Evolutionary conservation across 225 moss, liverwort and hornwort genomes (phyloP).

Genomic region (Sphagnum contortum): DNA sequence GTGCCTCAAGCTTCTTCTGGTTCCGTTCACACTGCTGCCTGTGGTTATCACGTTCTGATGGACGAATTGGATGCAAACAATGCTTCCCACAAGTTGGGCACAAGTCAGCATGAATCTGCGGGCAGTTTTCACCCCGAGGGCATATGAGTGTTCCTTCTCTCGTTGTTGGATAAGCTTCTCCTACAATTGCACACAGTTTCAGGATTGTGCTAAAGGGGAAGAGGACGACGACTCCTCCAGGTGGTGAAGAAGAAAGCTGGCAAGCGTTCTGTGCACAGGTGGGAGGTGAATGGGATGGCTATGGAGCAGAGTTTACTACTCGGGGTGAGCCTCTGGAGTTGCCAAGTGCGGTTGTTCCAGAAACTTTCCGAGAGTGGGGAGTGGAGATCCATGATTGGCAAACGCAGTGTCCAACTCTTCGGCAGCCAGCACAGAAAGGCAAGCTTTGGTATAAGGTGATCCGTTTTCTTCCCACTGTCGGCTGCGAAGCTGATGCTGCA

Average conservation of each 20-base stretch:
- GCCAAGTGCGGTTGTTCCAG: slow-evolving; percentile 57
- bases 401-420: slow-evolving; percentile 69
- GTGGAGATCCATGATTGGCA: slow-evolving; percentile 73
- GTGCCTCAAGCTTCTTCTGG: slow-evolving; percentile 72
- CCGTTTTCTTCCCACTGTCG: slow-evolving; percentile 68
- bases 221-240: background rate
- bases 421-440: slow-evolving; percentile 23
- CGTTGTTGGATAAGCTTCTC: no score
- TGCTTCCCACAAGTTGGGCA: slow-evolving; percentile 81
- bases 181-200: no score
- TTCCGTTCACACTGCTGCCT: slow-evolving; percentile 70
- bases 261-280: slow-evolving; percentile 44
- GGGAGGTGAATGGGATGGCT: slow-evolving; percentile 89
- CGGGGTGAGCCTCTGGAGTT: slow-evolving; percentile 61
- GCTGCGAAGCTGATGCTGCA: slow-evolving; percentile 92
- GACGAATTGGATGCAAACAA: slow-evolving; percentile 76
- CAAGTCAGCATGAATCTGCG: slow-evolving; percentile 66
- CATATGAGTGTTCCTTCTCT: slow-evolving; percentile 16
- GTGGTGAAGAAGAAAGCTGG: slow-evolving; percentile 20
- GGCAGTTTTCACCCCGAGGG: slow-evolving; percentile 64
- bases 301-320: slow-evolving; percentile 63
- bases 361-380: slow-evolving; percentile 67
- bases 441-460: slow-evolving; percentile 53
- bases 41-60: slow-evolving; percentile 66
- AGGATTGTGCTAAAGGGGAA: background rate